Percentiles rank a stretch among this genome's conserved stretches.
phyloP scores from a whole-genome alignment of 345 rosid species.

The Euphorbia peplus region DNA sequence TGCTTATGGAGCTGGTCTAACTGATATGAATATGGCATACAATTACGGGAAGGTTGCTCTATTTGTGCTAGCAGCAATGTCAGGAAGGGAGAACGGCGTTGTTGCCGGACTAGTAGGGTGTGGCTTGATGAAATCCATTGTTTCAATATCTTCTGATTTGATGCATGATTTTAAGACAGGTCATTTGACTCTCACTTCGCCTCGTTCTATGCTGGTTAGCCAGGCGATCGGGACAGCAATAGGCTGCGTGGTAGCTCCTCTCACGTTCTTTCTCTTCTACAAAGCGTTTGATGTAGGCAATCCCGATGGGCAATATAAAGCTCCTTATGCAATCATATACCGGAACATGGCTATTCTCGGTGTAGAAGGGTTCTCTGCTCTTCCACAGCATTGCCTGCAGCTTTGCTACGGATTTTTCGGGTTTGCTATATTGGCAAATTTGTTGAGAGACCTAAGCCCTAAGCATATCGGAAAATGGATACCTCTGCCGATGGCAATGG shows the following conservation, averaged over 20 bases:
- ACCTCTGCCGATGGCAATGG: conserved; percentile 98
- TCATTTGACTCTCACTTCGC: conserved; percentile 88
- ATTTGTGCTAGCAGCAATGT: conserved; percentile 71
- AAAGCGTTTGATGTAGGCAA: conserved; percentile 88
- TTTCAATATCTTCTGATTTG: conserved; percentile 79
- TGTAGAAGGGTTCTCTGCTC: conserved; percentile 91
- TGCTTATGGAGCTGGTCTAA: conserved; percentile 92
- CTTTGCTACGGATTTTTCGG: conserved; percentile 80
- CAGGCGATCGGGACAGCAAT: conserved; percentile 83
- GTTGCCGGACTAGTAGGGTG: conserved; percentile 88
- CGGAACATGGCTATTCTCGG: conserved; percentile 94
- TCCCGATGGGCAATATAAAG: conserved; percentile 89
- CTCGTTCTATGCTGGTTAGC: conserved; percentile 81
- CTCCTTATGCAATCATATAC: conserved; percentile 85
- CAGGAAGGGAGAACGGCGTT: conserved; percentile 63
- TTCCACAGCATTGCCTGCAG: conserved; percentile 77
- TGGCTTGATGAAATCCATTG: conserved; percentile 82
- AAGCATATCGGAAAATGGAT: conserved; percentile 53
- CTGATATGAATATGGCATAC: conserved; percentile 97
- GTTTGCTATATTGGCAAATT: conserved; percentile 65
- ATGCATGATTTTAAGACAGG: conserved; percentile 97
- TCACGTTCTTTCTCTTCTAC: conserved; percentile 77
- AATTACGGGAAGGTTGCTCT: conserved; percentile 92
- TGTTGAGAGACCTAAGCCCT: conserved; percentile 58
- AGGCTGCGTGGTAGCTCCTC: conserved; percentile 87